phyloP scores from a whole-genome alignment of 148 eudicot genomes.

The Rhododendron henanense region DNA sequence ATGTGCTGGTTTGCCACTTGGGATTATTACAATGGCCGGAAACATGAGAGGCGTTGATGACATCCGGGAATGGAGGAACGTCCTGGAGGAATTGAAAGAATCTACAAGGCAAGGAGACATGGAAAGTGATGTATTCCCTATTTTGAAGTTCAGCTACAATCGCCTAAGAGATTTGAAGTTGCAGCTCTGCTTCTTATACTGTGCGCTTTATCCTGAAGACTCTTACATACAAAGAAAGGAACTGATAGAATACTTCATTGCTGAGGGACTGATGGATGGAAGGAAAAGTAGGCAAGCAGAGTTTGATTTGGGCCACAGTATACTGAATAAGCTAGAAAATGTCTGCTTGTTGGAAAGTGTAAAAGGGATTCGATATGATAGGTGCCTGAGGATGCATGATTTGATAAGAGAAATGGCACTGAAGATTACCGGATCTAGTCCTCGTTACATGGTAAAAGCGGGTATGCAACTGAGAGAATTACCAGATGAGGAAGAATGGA shows the following conservation, averaged over 20 bases:
- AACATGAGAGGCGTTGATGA: constrained; percentile 14
- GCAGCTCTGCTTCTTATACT: constrained; percentile 25
- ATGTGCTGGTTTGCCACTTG: constrained; percentile 17
- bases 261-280: constrained; percentile 27
- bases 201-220: constrained; percentile 28
- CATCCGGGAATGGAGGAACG: constrained; percentile 16
- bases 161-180: constrained; percentile 15
- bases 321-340: constrained; percentile 26
- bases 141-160: constrained; percentile 23
- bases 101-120: constrained; percentile 7
- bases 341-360: constrained; percentile 11
- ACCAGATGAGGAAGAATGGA: constrained; percentile 21
- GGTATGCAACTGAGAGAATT: constrained; percentile 9
- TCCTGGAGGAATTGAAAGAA: constrained; percentile 9
- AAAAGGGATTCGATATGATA: background rate
- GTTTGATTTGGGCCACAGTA: constrained; percentile 20
- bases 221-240: background rate
- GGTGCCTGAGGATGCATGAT: constrained; percentile 19
- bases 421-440: background rate
- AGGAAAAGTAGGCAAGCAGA: constrained; percentile 7
- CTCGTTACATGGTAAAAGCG: constrained; percentile 17
- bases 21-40: constrained; percentile 10
- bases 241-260: constrained; percentile 21
- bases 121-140: constrained; percentile 16
- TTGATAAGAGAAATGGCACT: constrained; percentile 18